Evolutionary conservation across 768 basidiomycete species (phyloP).

Genomic region (Boletus subparvulus): DNA sequence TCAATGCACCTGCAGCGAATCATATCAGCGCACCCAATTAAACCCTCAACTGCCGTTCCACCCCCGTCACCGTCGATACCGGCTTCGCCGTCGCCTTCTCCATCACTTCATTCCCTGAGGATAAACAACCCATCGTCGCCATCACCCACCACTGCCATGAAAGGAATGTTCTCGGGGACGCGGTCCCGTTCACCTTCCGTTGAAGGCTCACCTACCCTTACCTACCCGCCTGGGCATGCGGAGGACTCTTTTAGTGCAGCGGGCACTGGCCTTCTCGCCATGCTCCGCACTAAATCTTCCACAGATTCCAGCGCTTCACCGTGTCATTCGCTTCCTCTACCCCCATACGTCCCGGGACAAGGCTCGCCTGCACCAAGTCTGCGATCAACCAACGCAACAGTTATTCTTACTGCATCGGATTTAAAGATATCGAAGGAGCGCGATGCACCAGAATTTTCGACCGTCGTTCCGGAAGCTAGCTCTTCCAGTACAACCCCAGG

Average conservation of each 20-base stretch:
- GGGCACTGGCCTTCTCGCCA: conserved; percentile 54
- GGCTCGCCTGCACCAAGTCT: conserved; percentile 29
- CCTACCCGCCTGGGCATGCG: conserved; percentile 36
- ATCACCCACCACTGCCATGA: conserved; percentile 17
- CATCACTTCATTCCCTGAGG: conserved; percentile 28
- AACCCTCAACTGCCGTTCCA: conserved; percentile 8
- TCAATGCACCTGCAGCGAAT: conserved; percentile 71
- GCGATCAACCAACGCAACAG: conserved; percentile 21
- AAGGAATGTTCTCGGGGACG: conserved; percentile 24
- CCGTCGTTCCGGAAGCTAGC: conserved; percentile 7
- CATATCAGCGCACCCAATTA: conserved; percentile 35
- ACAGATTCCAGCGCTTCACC: conserved; percentile 24
- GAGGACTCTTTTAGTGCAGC: conserved; percentile 59
- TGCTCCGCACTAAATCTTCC: conserved; percentile 45
- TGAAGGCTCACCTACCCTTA: conserved; percentile 42
- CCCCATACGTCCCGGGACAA: conserved; percentile 15
- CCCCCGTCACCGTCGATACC: conserved; percentile 18
- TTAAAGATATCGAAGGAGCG: conserved; percentile 41
- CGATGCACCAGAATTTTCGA: conserved; percentile 25
- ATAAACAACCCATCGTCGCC: conserved; percentile 16
- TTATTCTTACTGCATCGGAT: conserved; percentile 30
- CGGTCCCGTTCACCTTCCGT: conserved; percentile 33
- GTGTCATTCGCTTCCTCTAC: conserved; percentile 34
- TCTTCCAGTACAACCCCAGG: conserved; percentile 32
- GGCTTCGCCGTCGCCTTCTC: conserved; percentile 30